Conservation (phyloP, 169 alveolate species). For the Perkinsus marinus region DNA sequence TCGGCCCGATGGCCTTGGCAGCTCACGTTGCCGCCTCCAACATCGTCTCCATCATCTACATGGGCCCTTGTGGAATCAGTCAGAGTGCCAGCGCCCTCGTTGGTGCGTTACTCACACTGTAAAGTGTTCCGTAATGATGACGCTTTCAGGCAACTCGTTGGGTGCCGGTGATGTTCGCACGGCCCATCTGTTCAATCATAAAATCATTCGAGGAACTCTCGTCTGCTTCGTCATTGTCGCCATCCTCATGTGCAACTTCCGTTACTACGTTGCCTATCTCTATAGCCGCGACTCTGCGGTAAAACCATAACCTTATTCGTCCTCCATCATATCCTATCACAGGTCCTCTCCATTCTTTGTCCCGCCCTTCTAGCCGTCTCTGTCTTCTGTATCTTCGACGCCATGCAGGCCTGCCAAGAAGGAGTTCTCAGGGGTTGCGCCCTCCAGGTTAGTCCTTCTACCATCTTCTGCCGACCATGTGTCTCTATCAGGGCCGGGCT, state of each 20-base stretch:
- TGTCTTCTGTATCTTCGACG: neutral
- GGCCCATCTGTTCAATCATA: neutral
- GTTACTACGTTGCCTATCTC: neutral
- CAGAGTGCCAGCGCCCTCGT: neutral
- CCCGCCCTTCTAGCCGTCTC: neutral
- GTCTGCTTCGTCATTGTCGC: neutral
- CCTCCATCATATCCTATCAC: neutral
- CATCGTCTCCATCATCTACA: neutral
- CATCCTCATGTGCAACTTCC: neutral
- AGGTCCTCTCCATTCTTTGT: neutral
- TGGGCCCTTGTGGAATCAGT: neutral
- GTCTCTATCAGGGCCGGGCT: neutral
- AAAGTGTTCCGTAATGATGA: neutral
- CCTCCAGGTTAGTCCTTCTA: neutral
- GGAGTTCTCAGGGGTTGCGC: neutral
- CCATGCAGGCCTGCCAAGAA: neutral
- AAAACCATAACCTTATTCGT: neutral
- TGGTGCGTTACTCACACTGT: neutral
- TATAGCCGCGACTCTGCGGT: neutral
- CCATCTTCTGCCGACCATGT: neutral
- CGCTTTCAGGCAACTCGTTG: neutral
- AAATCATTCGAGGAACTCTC: neutral
- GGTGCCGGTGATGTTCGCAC: neutral
- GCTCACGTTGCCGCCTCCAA: neutral
- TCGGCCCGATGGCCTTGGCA: neutral